Base-by-base conservation (phyloP, 192 early-diverging fungal species). In the Pilobolus umbonatus region DNA sequence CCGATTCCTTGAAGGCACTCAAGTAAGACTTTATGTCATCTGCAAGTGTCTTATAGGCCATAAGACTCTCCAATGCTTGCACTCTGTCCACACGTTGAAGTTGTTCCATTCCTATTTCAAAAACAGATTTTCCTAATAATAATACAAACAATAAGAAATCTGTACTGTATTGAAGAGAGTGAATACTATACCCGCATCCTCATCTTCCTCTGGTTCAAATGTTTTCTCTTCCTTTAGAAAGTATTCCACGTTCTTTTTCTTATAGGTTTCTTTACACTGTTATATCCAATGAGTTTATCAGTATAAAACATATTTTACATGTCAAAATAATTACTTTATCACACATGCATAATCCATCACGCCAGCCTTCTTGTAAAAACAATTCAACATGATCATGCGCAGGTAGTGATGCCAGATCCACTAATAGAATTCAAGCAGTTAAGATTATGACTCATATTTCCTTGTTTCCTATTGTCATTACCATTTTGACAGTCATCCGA, bases 171-270 rank as follows among this genome's bases (percentile, higher is more conserved):
- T n/a, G n/a, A n/a, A n/a, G n/a, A n/a, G n/a, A n/a, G n/a, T n/a
- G n/a, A n/a, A n/a, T n/a, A n/a, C n/a, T n/a, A n/a, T n/a, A 40
- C 72, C 63, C 30, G 72, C 75, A 22, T 80, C 76, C 15, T 86
- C 82, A 64, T 96, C 92, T n/a, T 85, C 79, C 46, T 90, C 88
- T 19, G 89, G 90, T 59, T 89, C 88, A 55, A 82, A 82, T 1
- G 86, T 71, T 1, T 75, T 75, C 47, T 94, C 90, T 19, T 79
- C 82, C 17, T 71, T 64, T 24, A 86, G 19, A 17, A 89, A 60
- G 35, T 77, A 87, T n/a, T 59, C 44, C 6, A 88, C 67, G 1
- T 66, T 46, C 35, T 79, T 55, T 34, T 69, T 44, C 12, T 68
- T 70, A 47, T 84, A 81, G 39, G 73, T 36, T 15, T 65, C 48